Conservation (phyloP, 345 rosid species). For the Pistacia atlantica region DNA sequence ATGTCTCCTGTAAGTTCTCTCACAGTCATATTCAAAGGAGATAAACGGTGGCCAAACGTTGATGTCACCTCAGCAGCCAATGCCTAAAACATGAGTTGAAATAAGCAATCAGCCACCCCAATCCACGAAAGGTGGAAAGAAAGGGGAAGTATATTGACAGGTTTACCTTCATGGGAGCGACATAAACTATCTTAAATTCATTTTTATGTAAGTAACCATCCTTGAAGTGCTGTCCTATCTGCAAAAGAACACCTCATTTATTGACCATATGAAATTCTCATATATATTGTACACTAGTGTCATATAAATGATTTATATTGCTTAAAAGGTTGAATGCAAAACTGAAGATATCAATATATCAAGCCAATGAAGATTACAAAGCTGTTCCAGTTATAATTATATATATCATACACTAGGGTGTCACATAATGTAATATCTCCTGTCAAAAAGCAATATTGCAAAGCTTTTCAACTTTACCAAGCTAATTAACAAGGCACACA, state of each 20-base stretch:
- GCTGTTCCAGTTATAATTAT: background rate
- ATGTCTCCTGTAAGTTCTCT: slow-evolving; percentile 99
- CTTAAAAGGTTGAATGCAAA: background rate
- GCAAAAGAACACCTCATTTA: slow-evolving; percentile 29
- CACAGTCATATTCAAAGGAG: slow-evolving; percentile 88
- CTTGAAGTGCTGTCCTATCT: slow-evolving; percentile 95
- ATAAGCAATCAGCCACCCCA: slow-evolving; percentile 17
- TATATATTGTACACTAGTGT: background rate
- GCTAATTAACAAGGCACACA: slow-evolving; percentile 2
- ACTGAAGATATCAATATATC: background rate
- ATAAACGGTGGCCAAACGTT: slow-evolving; percentile 86
- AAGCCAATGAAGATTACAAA: background rate
- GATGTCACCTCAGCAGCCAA: slow-evolving; percentile 97
- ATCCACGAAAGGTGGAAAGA: background rate
- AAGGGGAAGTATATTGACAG: background rate
- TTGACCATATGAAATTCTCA: background rate
- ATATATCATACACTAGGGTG: background rate
- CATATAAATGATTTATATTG: background rate
- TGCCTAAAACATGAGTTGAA: slow-evolving; percentile 52
- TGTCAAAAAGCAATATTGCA: too few relatives aligned
- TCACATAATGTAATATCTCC: too few relatives aligned
- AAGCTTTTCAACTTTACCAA: background rate
- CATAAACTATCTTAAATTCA: slow-evolving; percentile 96
- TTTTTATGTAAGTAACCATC: slow-evolving; percentile 94
- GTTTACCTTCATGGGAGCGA: slow-evolving; percentile 98